A percentile compares a stretch with the other conserved stretches of the same genome.
Evolutionary conservation across 192 early-diverging fungal genomes (phyloP).

Genomic region (Coemansia sp.): DNA sequence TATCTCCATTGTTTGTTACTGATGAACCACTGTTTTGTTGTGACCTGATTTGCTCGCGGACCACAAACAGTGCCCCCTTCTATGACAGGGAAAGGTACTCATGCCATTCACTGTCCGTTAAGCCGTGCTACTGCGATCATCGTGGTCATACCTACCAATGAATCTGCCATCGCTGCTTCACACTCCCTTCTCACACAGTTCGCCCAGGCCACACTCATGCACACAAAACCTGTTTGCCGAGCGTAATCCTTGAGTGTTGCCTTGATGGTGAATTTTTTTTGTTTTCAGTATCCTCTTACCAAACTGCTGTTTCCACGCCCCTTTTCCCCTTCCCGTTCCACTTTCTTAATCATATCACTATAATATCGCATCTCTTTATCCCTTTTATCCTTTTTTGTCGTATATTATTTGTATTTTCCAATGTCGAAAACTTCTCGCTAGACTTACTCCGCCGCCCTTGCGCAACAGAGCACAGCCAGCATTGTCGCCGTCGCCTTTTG

Average conservation of each 20-base stretch:
- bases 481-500: not conserved
- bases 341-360: not conserved
- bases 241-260: not conserved
- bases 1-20: not conserved
- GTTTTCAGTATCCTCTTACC: not conserved
- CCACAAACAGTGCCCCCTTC: not conserved
- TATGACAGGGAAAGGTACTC: not conserved
- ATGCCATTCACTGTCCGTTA: not conserved
- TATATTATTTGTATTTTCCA: slow-evolving; percentile 4
- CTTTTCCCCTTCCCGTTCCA: not conserved
- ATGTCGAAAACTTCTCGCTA: slow-evolving; percentile 8
- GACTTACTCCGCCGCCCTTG: not conserved
- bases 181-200: not conserved
- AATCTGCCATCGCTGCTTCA: not conserved
- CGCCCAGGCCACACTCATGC: not conserved
- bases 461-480: not conserved
- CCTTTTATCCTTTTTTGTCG: not conserved
- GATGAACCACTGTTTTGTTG: not conserved
- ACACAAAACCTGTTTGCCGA: not conserved
- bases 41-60: not conserved
- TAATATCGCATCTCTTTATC: slow-evolving; percentile 5
- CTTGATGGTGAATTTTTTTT: not conserved
- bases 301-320: slow-evolving; percentile 16
- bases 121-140: not conserved
- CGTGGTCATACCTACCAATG: not conserved